A percentile compares a stretch with the other conserved stretches of the same genome.
phyloP scores from a whole-genome alignment of 2,329 filamentous ascomycete genomes.

The Kalmusia sp. region DNA sequence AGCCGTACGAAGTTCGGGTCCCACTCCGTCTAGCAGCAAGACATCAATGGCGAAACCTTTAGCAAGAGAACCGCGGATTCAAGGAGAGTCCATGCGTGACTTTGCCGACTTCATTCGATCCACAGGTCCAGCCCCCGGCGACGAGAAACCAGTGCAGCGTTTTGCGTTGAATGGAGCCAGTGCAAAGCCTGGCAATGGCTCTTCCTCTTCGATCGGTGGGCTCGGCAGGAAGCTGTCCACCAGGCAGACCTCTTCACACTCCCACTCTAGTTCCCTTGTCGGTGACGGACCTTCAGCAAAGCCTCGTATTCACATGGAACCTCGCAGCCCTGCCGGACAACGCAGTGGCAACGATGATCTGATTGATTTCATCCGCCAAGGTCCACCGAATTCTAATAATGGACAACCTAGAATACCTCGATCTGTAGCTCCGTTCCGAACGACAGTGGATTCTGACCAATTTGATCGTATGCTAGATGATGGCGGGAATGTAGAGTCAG shows the following conservation, averaged over 20 bases:
- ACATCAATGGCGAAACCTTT: conserved; percentile 36
- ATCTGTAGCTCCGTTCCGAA: conserved; percentile 83
- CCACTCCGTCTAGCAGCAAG: conserved; percentile 31
- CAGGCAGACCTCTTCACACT: conserved; percentile 21
- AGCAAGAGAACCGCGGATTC: conserved; percentile 76
- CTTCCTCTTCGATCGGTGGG: conserved; percentile 30
- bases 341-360: conserved; percentile 79
- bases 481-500: conserved; percentile 40
- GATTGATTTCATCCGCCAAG: conserved; percentile 93
- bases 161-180: conserved; percentile 35
- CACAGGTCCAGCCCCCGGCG: conserved; percentile 66
- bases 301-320: conserved; percentile 45
- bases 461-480: conserved; percentile 54
- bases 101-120: conserved; percentile 90
- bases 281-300: conserved; percentile 33
- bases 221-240: conserved; percentile 38
- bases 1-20: conserved; percentile 29
- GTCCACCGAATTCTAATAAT: conserved; percentile 68
- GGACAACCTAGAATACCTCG: conserved; percentile 77
- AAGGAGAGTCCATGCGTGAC: conserved; percentile 76
- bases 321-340: conserved; percentile 73
- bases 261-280: conserved; percentile 19
- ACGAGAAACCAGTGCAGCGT: conserved; percentile 42
- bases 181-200: conserved; percentile 24
- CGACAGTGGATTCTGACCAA: conserved; percentile 86